Evolutionary conservation across 495 filamentous ascomycete species (phyloP).

Genomic region (Talaromyces adpressus): DNA sequence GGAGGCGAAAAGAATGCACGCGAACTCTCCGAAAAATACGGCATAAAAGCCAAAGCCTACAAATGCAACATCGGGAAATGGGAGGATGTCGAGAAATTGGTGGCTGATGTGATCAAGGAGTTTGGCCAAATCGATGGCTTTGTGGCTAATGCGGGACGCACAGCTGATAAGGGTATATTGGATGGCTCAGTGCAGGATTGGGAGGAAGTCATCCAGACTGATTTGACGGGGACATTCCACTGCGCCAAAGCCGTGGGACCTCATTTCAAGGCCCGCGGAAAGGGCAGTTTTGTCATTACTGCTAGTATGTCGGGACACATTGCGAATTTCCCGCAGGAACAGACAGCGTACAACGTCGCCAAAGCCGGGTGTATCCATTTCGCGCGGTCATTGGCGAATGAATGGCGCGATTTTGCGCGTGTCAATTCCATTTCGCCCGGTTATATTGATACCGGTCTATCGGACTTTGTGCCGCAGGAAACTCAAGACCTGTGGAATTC

Average conservation of each 20-base stretch:
- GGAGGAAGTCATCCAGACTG: constrained; percentile 61
- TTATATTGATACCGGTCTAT: constrained; percentile 74
- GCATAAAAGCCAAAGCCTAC: constrained; percentile 62
- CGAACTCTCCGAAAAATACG: constrained; percentile 50
- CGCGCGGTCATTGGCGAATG: constrained; percentile 58
- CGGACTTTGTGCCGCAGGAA: constrained; percentile 66
- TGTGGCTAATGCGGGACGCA: constrained; percentile 63
- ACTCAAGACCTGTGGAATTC: constrained; percentile 61
- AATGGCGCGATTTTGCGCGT: constrained; percentile 72
- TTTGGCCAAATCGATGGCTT: constrained; percentile 62
- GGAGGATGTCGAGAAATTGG: constrained; percentile 41
- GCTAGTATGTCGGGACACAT: constrained; percentile 66
- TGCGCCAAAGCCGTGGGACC: constrained; percentile 60
- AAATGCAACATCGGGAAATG: constrained; percentile 49
- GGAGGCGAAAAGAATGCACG: constrained; percentile 60
- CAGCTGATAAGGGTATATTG: constrained; percentile 53
- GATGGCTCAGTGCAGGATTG: constrained; percentile 59
- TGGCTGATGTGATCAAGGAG: constrained; percentile 48
- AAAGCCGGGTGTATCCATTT: constrained; percentile 57
- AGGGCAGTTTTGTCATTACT: constrained; percentile 57
- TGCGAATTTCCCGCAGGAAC: constrained; percentile 72
- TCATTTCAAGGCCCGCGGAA: constrained; percentile 56
- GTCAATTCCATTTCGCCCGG: constrained; percentile 70
- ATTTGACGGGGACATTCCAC: constrained; percentile 59
- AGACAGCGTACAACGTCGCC: constrained; percentile 74